Evolutionary conservation across 495 filamentous ascomycete species (phyloP).

Genomic region (Hapsidospora chrysogenum): DNA sequence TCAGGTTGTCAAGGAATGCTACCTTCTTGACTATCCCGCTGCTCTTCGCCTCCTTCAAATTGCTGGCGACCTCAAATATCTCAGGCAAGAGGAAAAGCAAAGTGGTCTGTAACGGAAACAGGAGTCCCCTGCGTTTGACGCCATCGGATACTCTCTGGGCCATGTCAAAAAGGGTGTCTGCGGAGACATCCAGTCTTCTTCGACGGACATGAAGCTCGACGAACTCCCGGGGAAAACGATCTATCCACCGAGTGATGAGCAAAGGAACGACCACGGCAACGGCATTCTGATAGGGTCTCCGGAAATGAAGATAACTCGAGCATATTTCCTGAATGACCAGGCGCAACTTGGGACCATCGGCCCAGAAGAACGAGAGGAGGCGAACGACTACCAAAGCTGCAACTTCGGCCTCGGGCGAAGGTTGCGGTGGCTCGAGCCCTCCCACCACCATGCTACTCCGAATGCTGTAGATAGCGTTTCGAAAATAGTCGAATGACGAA

Average conservation of each 20-base stretch:
- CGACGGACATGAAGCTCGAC: slow-evolving; percentile 37
- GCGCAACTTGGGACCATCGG: slow-evolving; percentile 40
- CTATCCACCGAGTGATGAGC: slow-evolving; percentile 44
- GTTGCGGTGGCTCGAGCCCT: background rate
- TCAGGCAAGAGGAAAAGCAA: slow-evolving; percentile 44
- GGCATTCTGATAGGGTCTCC: slow-evolving; percentile 42
- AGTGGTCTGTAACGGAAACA: slow-evolving; percentile 44
- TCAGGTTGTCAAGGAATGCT: slow-evolving; percentile 39
- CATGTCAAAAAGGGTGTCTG: slow-evolving; percentile 50
- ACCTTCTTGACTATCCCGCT: slow-evolving; percentile 43
- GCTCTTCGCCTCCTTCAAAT: slow-evolving; percentile 40
- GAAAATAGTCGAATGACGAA: slow-evolving; percentile 35
- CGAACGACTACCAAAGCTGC: slow-evolving; percentile 30
- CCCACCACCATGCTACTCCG: slow-evolving; percentile 17
- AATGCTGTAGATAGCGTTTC: slow-evolving; percentile 27
- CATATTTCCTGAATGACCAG: slow-evolving; percentile 43
- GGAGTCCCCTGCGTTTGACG: slow-evolving; percentile 29
- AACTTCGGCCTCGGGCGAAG: slow-evolving; percentile 28
- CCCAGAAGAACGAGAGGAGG: slow-evolving; percentile 40
- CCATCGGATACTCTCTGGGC: slow-evolving; percentile 37
- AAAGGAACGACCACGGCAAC: slow-evolving; percentile 40
- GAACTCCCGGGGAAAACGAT: slow-evolving; percentile 44
- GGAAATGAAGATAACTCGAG: slow-evolving; percentile 43
- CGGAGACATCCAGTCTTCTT: slow-evolving; percentile 39
- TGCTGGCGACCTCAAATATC: slow-evolving; percentile 46